Evolutionary conservation across 805 yeast genomes (phyloP), one percentile per base, ranked within the genome.

Genomic region (Candida yuanshanica): DNA sequence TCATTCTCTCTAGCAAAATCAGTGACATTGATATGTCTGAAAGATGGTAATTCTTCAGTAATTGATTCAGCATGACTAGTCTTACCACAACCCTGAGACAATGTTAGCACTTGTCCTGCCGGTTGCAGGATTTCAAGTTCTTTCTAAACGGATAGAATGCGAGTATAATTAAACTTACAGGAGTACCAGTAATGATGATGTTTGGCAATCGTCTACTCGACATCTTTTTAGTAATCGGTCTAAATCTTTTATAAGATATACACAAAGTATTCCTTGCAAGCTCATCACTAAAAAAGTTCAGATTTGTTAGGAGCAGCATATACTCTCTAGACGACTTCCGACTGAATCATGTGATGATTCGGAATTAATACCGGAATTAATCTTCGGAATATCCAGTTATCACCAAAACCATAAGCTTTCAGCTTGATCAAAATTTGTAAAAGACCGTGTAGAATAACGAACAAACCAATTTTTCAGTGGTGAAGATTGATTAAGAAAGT

Each of bases 141-240:
- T n/a, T n/a, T n/a, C n/a, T n/a, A n/a, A n/a, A n/a, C n/a, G n/a
- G n/a, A n/a, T n/a, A n/a, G n/a, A n/a, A n/a, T n/a, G n/a, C n/a
- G n/a, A n/a, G n/a, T n/a, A n/a, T n/a, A n/a, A n/a, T n/a, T n/a
- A n/a, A n/a, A n/a, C 34, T 18, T 31, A 31, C 34, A 20, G 99
- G 99, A 4, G 98, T 91, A 4, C 99, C 99, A 3, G 98, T 93
- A 36, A 93, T 75, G 31, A 93, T 76, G 33, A 93, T 80, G 60
- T 93, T 93, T 8, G 96, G 75, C 8, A 56, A 41, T 10, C 45
- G 49, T 48, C 61, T 54, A 3, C 39, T 43, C 1, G 55, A 48
- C 53, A 52, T 49, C 20, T 13, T 24, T 14, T 9, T 23, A 22
- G 13, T 17, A n/a, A 4, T 26, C 14, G n/a, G n/a, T n/a, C n/a